Base-by-base conservation (phyloP, 164 flowering plant genomes). In the Magnolia officinalis region DNA sequence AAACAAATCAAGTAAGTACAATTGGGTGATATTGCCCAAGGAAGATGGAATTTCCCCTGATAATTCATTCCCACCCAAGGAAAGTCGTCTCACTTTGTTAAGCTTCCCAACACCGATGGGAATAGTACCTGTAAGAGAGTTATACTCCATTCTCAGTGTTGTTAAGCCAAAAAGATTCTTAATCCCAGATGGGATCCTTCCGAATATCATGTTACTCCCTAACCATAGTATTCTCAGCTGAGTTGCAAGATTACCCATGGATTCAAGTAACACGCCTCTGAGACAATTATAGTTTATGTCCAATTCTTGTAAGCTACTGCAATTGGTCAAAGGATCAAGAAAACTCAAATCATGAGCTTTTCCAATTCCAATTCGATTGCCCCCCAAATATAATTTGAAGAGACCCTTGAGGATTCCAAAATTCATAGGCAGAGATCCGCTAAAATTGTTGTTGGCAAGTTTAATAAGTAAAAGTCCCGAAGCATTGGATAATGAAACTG, bases 181-280 rank as follows among this genome's bases (percentile, higher is more conserved):
- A n/a, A 87, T 78, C 61, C 72, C 80, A 80, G 0, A 0, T 24
- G 88, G 89, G 14, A 87, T 73, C 63, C 45, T 76, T 71, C 89
- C 88, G 13, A 29, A 29, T 0, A 87, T 61, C 24, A 16, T 24
- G 64, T 87, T 87, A 0, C 13, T 2, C 0, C 78, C 83, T 24
- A 87, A 1, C 0, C 24, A 4, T 5, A 86, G 18, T 1, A 1
- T 1, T 0, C 19, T 19, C 2, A 87, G 73, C 0, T 70, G 52
- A 23, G 78, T 6, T 9, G 87, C 85, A 31, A 84, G 82, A 68
- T 87, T 86, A 24, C 74, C 66, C 6, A 73, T 26, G 14, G 67
- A 73, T 0, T 8, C 23, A 6, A 67, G 75, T 2, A 73, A 29
- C 8, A 13, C 3, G 11, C 75, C 75, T 70, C 77, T 75, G 63